Base-by-base conservation (phyloP, 2,329 filamentous ascomycete genomes). In the Stagonosporopsis vannaccii region DNA sequence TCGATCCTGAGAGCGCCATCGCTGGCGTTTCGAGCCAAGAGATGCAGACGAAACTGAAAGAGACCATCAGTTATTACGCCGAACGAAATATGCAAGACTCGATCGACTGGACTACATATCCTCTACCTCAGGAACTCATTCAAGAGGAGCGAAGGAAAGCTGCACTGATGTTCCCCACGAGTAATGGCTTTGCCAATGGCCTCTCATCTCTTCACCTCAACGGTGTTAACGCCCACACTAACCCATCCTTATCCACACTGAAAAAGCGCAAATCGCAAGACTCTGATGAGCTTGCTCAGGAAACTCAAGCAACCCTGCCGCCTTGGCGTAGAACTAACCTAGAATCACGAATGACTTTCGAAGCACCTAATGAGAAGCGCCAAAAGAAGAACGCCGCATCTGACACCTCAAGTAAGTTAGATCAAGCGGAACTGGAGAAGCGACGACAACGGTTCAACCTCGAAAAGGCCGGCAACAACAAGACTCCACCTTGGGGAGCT, bases 241-340 rank as follows among this genome's bases (percentile, higher is more conserved):
- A 73, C 69, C 65, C 62, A 56, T 59, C 63, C 12, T 59, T 63
- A 19, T 81, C 84, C 28, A 90, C 87, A 79, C 81, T 85, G 35
- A 91, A 87, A 79, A 97, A 97, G 81, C 86, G 93, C 72, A 97
- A 97, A 77, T 96, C 91, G 37, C 75, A 82, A 55, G 80, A 90
- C 55, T 73, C 81, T 43, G 80, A 89, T 49, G 68, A 71, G 60
- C 78, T 84, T 67, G 78, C 80, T 69, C 79, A 82, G 63, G 75
- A 80, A 64, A 81, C 86, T 59, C 77, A 81, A 55, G 77, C 76
- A 61, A 78, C 78, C 60, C 80, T 83, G 62, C 73, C 86, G 49
- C 90, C 91, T 13, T 95, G 91, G 89, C 90, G 89, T 78, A 85
- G 85, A 81, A 85, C 87, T 84, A 90, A 78, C 77, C 74, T 81